A percentile compares a stretch with the other conserved stretches of the same genome.
Evolutionary conservation across 805 yeast species (phyloP).

Genomic region (Metschnikowia vanudenii): DNA sequence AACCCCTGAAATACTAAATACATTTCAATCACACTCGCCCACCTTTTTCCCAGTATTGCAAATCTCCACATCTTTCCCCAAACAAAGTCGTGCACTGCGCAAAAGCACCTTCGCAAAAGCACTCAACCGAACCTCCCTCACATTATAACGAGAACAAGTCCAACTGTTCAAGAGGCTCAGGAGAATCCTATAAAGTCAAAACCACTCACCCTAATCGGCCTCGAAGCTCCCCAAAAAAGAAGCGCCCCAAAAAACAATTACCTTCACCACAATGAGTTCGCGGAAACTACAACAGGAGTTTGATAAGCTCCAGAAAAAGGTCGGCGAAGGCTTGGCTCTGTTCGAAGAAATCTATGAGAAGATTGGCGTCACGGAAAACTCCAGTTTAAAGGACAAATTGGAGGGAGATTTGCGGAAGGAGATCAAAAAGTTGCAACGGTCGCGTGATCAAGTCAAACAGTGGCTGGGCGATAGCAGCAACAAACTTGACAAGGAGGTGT

Average conservation of each 20-base stretch:
- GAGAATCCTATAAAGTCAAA: neutral
- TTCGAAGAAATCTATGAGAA: slow-evolving; percentile 87
- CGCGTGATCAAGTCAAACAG: slow-evolving; percentile 90
- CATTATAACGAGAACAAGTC: neutral
- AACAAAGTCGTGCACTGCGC: slow-evolving; percentile 3
- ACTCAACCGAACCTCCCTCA: neutral
- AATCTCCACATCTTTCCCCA: neutral
- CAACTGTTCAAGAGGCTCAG: neutral
- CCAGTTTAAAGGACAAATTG: slow-evolving; percentile 87
- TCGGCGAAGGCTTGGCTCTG: slow-evolving; percentile 83
- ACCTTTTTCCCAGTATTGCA: neutral
- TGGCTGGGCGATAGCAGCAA: slow-evolving; percentile 93
- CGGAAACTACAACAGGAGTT: slow-evolving; percentile 65
- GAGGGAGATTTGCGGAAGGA: slow-evolving; percentile 92
- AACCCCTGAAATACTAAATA: too few species aligned
- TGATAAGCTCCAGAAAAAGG: slow-evolving; percentile 88
- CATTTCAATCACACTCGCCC: too few species aligned
- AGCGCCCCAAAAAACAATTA: neutral
- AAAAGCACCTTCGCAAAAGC: neutral
- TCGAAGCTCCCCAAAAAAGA: neutral
- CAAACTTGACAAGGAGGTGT: slow-evolving; percentile 56
- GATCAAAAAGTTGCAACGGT: slow-evolving; percentile 89
- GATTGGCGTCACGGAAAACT: slow-evolving; percentile 74
- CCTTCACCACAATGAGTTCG: slow-evolving; percentile 32
- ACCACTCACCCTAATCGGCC: neutral